Evolutionary conservation across 768 basidiomycete genomes (phyloP).

Genomic region (Psilocybe tampanensis): DNA sequence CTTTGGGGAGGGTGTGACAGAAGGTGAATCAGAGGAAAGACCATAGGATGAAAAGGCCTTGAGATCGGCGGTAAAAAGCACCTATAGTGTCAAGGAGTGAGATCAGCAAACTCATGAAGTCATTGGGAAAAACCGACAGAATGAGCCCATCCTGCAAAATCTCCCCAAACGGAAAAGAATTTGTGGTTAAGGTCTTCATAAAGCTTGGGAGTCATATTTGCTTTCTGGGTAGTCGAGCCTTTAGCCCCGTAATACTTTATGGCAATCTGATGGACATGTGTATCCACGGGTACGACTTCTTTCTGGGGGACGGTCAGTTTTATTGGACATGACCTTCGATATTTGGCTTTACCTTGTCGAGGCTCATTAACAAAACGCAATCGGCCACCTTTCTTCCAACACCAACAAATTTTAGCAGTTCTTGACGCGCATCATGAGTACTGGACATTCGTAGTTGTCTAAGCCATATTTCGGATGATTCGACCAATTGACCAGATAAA

Average conservation of each 20-base stretch:
- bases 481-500: slow-evolving; percentile 25
- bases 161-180: slow-evolving; percentile 72
- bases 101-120: neutral
- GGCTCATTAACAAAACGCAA: slow-evolving; percentile 89
- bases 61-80: slow-evolving; percentile 75
- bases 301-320: slow-evolving; percentile 44
- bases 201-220: slow-evolving; percentile 71
- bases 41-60: slow-evolving; percentile 68
- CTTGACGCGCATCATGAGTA: slow-evolving; percentile 66
- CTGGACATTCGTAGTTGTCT: slow-evolving; percentile 45
- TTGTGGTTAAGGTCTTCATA: slow-evolving; percentile 72
- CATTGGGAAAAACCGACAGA: slow-evolving; percentile 57
- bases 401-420: slow-evolving; percentile 82
- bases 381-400: slow-evolving; percentile 98
- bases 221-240: slow-evolving; percentile 44
- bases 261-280: slow-evolving; percentile 92
- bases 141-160: slow-evolving; percentile 91
- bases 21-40: slow-evolving; percentile 29
- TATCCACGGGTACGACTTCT: slow-evolving; percentile 93
- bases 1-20: slow-evolving; percentile 6
- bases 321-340: slow-evolving; percentile 1
- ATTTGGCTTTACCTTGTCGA: slow-evolving; percentile 68
- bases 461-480: slow-evolving; percentile 67
- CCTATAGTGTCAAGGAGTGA: slow-evolving; percentile 37
- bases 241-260: slow-evolving; percentile 75